Base-by-base conservation (phyloP, 805 yeast genomes). In the Candida glaebosa region DNA sequence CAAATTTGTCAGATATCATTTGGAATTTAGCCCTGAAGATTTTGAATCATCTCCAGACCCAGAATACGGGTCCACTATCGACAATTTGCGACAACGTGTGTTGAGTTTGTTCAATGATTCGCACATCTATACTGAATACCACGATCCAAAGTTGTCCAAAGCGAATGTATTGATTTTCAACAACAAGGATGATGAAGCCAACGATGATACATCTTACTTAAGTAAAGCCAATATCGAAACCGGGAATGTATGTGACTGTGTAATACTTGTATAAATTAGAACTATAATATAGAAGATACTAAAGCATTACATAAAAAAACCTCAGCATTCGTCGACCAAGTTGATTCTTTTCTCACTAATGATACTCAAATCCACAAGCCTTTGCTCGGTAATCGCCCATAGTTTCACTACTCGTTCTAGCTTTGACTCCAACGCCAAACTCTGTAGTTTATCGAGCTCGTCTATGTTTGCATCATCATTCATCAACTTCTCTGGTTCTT, bases 1-100 rank as follows among this genome's bases (percentile, higher is more conserved):
- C n/a, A 38, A 48, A 24, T 60, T 41, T 40, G 54, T 84, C 24
- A 67, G 66, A 18, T 86, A 81, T 56, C 85, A 84, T 57, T 72
- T 84, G 49, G 95, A 86, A 56, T 87, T 87, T 60, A 78, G 86
- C 22, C 93, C 95, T 0, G 90, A 83, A 50, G 95, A 87, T 52
- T 86, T 79, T 55, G 79, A 78, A 45, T 58, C 62, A 49, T 75
- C 75, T 46, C 77, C 62, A 4, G 59, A 85, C 42, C 83, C 81
- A 4, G 90, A 79, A 44, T 73, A 70, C 41, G 95, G 95, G 1
- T 79, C 90, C 7, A 76, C 82, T 15, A 69, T 90, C 25, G 73
- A 68, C 14, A 79, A 82, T 47, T 68, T 88, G 41, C 73, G 88
- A 46, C 49, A 59, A 1, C 83, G 80, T 54, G 61, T 82, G 2